These are phyloP conservation scores for Cucumis sativus DNA, from an alignment of 306 rosid species.

Conservation along the genomic window Cucumber_9930_V3 NC_026657.2:40146501-40147000, in stretches of 20 bases:
- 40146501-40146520: too few relatives aligned
- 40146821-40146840: constrained; percentile 82
- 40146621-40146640: not conserved
- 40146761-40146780: not conserved
- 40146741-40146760: not conserved
- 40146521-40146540: not conserved
- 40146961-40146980: not conserved
- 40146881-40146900: constrained; percentile 89
- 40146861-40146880: constrained; percentile 60
- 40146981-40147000: not conserved
- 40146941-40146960: constrained; percentile 83
- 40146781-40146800: not conserved
- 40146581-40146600: not conserved
- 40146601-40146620: not conserved
- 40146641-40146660: not conserved
- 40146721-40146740: not conserved
- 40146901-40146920: constrained; percentile 70
- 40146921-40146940: constrained; percentile 99
- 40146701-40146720: not conserved
- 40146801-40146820: constrained; percentile 62
- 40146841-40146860: constrained; percentile 80
- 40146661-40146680: not conserved
- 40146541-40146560: not conserved
- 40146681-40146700: not conserved
- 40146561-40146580: not conserved